Evolutionary conservation across 768 basidiomycete species (phyloP).

Genomic region (Sarcodon sp.): DNA sequence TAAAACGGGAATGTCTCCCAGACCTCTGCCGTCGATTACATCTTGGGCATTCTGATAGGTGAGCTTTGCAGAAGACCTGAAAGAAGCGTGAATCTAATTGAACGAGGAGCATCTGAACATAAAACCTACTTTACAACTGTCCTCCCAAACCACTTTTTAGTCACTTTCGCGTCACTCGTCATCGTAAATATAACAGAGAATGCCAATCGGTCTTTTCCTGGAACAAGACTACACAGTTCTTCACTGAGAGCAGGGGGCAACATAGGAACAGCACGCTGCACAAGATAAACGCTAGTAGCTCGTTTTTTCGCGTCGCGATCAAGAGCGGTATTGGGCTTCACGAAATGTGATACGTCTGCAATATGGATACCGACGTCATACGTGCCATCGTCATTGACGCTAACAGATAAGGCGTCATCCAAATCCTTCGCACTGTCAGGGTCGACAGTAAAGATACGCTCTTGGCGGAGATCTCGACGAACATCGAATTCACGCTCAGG

Average conservation of each 20-base stretch:
- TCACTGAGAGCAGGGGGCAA: constrained; percentile 89
- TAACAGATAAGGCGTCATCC: constrained; percentile 90
- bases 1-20: constrained; percentile 38
- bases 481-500: constrained; percentile 82
- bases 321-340: constrained; percentile 90
- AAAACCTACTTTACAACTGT: constrained; percentile 71
- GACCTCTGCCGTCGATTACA: constrained; percentile 60
- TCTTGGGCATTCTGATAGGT: constrained; percentile 74
- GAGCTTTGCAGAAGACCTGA: constrained; percentile 77
- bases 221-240: constrained; percentile 83
- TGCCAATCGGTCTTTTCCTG: constrained; percentile 79
- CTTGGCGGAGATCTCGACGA: constrained; percentile 77
- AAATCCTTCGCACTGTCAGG: constrained; percentile 83
- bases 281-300: constrained; percentile 93
- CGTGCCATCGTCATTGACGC: constrained; percentile 81
- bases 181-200: constrained; percentile 87
- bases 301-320: constrained; percentile 97
- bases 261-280: constrained; percentile 96
- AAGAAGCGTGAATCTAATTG: constrained; percentile 2
- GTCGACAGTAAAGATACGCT: constrained; percentile 90
- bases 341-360: constrained; percentile 92
- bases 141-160: constrained; percentile 89
- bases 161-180: constrained; percentile 64
- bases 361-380: constrained; percentile 93
- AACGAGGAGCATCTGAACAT: constrained; percentile 1